Base-by-base conservation (phyloP, 441 rosid genomes). In the Biscutella auriculata region DNA sequence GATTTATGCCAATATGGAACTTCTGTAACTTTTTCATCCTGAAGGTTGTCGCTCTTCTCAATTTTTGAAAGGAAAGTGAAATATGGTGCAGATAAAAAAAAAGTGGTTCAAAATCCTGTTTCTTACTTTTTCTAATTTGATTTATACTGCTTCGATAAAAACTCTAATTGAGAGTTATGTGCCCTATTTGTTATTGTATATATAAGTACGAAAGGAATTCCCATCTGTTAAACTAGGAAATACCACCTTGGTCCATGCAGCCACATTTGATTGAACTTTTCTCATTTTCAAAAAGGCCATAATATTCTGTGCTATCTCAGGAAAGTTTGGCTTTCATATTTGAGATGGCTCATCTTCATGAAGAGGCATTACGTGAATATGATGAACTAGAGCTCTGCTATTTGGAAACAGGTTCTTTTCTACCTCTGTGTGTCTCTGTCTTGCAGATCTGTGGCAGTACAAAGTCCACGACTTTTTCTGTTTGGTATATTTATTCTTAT, bases 251-350 rank as follows among this genome's bases (percentile, higher is more conserved):
- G 49, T 56, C 49, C 50, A 33, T 57, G 53, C 54, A 55, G 54
- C 49, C 32, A 13, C 34, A 56, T 55, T 42, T 49, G 35, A 40
- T 61, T 30, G 34, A 62, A 35, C 9, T 26, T 28, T 14, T 50
- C 50, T 40, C 69, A 28, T 27, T 51, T 48, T 63, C 27, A 37
- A 45, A 10, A 40, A 51, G 36, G 57, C 53, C 52, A 44, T 44
- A 37, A 50, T 59, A 39, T 53, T 66, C 51, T 48, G 36, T 66
- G 46, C 69, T 28, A 28, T 71, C 50, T 59, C 87, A 94, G 99
- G 99, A 94, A 84, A 94, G 97, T 80, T 76, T 94, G 80, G 99
- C 99, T 56, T 94, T 94, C 79, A 87, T 90, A 81, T 87, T 94
- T 78, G 99, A 94, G 77, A 85, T 94, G 89, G 87, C 97, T 68